A percentile compares a stretch with the other conserved stretches of the same genome.
Evolutionary conservation across 2,329 filamentous ascomycete genomes (phyloP).

Genomic region (Alternaria postmessia): DNA sequence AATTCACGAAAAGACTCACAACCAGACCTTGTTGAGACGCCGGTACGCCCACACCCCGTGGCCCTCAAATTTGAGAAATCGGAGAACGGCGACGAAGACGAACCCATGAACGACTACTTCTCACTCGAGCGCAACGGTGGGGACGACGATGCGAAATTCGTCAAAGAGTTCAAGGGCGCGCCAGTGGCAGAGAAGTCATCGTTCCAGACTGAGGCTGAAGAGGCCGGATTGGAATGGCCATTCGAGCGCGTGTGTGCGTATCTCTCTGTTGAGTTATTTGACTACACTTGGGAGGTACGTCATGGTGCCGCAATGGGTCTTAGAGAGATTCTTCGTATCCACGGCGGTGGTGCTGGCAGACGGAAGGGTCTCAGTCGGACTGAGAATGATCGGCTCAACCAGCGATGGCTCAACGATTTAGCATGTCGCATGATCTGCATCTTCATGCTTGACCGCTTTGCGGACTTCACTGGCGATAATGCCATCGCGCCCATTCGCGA

Average conservation of each 20-base stretch:
- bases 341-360: slow-evolving; percentile 87
- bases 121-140: slow-evolving; percentile 80
- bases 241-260: slow-evolving; percentile 95
- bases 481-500: slow-evolving; percentile 96
- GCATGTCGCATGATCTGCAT: slow-evolving; percentile 95
- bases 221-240: slow-evolving; percentile 88
- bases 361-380: slow-evolving; percentile 70
- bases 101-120: slow-evolving; percentile 76
- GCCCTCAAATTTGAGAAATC: slow-evolving; percentile 68
- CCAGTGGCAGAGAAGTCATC: slow-evolving; percentile 83
- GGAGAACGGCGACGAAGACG: slow-evolving; percentile 64
- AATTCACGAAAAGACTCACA: slow-evolving; percentile 70
- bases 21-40: slow-evolving; percentile 63
- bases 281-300: slow-evolving; percentile 91
- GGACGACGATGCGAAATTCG: slow-evolving; percentile 90
- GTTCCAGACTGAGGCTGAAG: slow-evolving; percentile 77
- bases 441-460: slow-evolving; percentile 96
- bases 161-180: slow-evolving; percentile 93
- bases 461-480: slow-evolving; percentile 96
- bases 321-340: slow-evolving; percentile 88
- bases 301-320: slow-evolving; percentile 96
- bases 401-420: slow-evolving; percentile 89
- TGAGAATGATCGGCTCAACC: slow-evolving; percentile 83
- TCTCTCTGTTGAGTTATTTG: slow-evolving; percentile 91
- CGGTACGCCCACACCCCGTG: slow-evolving; percentile 57